phyloP scores from a whole-genome alignment of 805 yeast species.

The Tetrapisispora phaffii region DNA sequence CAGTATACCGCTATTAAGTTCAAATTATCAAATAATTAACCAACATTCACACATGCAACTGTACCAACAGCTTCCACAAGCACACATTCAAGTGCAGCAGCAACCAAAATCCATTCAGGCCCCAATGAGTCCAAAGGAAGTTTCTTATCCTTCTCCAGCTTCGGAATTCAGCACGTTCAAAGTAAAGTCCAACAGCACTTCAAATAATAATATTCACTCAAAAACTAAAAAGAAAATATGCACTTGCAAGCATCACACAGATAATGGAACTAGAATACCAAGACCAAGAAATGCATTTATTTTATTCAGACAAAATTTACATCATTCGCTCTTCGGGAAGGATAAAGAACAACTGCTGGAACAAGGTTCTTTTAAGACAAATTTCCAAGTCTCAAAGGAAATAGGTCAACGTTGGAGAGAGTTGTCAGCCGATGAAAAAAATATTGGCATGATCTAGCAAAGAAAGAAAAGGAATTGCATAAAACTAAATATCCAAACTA shows the following conservation, averaged over 20 bases:
- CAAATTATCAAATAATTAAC: not conserved
- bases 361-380: constrained; percentile 29
- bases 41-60: not conserved
- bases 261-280: constrained; percentile 34
- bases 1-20: not conserved
- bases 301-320: constrained; percentile 73
- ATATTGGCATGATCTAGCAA: constrained; percentile 71
- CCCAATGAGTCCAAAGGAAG: constrained; percentile 1
- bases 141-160: not conserved
- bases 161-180: constrained; percentile 1
- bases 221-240: not conserved
- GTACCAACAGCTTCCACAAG: not conserved
- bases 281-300: constrained; percentile 75
- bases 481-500: constrained; percentile 81
- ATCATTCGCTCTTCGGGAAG: constrained; percentile 38
- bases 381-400: constrained; percentile 46
- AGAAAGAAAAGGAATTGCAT: constrained; percentile 71
- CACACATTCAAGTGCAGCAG: not conserved
- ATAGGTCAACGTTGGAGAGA: constrained; percentile 35
- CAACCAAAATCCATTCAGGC: not conserved
- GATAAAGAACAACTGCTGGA: constrained; percentile 9
- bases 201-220: not conserved
- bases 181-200: not conserved
- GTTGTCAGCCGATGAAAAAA: constrained; percentile 44
- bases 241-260: constrained; percentile 2